Percentiles rank a stretch among this genome's conserved stretches.
phyloP scores from a whole-genome alignment of 192 early-diverging fungal species.

The Backusella circina region DNA sequence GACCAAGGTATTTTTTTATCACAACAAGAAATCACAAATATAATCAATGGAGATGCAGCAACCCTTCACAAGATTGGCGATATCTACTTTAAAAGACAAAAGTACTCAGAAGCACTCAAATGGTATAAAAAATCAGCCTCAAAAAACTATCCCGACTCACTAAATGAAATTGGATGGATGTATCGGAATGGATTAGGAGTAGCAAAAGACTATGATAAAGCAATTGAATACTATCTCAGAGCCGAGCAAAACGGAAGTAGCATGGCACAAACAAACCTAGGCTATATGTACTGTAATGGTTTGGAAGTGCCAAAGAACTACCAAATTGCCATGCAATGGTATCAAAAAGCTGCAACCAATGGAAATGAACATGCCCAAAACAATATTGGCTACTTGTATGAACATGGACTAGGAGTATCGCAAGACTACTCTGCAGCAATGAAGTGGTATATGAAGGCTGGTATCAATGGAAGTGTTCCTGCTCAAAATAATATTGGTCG shows the following conservation, averaged over 20 bases:
- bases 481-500: neutral
- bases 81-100: neutral
- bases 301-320: neutral
- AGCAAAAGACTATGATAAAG: neutral
- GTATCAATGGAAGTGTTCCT: neutral
- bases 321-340: neutral
- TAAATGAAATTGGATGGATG: neutral
- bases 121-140: neutral
- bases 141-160: neutral
- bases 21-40: neutral
- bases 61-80: neutral
- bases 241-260: neutral
- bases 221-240: neutral
- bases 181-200: neutral
- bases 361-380: neutral
- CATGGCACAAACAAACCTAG: neutral
- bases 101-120: neutral
- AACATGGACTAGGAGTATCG: neutral
- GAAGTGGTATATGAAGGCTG: neutral
- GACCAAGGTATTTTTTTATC: neutral
- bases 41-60: neutral
- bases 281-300: neutral
- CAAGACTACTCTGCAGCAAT: neutral
- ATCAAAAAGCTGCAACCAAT: neutral
- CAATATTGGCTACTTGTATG: neutral